Evolutionary conservation across 2,329 filamentous ascomycete species (phyloP), one percentile per base, ranked within the genome.

Genomic region (Pezizomycotina sp.): DNA sequence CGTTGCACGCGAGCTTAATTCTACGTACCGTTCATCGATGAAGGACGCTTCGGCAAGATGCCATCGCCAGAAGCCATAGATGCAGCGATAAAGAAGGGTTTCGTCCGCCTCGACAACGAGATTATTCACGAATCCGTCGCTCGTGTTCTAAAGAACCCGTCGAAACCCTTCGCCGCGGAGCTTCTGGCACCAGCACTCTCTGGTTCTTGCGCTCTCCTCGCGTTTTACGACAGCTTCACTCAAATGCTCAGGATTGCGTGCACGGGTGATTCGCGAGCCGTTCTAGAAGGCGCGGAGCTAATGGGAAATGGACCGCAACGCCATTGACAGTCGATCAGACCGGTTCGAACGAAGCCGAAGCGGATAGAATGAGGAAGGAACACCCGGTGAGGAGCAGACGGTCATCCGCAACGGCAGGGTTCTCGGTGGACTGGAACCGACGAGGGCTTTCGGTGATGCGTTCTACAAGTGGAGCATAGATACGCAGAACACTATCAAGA

Each of bases 391-490:
- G 59, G 76, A 80, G 9, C 67, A 84, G n/a, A n/a, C n/a, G 50
- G 89, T 93, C 6, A 74, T 92, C 25, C 68, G 74, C 27, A 89
- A 92, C 49, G 89, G 89, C 4, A 77, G 89, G 43, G 81, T 98
- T 10, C 67, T 98, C 0, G 89, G 89, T 27, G 80, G 84, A 12
- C 65, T 98, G 8, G 89, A 98, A 57, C 89, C 89, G 3, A 86
- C 77, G 12, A 75, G 89, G 46, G 86, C 91, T 0, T 98, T 98
- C 57, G 91, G 89, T 22, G 89, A 98, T 58, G 86, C 89, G 6
- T 76, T 77, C 50, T 98, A 98, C 64, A 98, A 98, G 59, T 98
- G 89, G 89, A 79, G 71, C 41, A 69, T 71, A 33, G 82, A 92
- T 43, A 77, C 83, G 1, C 81, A 89, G 41, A 71, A 80, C 34